phyloP scores from a whole-genome alignment of 2,329 filamentous ascomycete genomes.

The Aspergillus brunneoviolaceus region DNA sequence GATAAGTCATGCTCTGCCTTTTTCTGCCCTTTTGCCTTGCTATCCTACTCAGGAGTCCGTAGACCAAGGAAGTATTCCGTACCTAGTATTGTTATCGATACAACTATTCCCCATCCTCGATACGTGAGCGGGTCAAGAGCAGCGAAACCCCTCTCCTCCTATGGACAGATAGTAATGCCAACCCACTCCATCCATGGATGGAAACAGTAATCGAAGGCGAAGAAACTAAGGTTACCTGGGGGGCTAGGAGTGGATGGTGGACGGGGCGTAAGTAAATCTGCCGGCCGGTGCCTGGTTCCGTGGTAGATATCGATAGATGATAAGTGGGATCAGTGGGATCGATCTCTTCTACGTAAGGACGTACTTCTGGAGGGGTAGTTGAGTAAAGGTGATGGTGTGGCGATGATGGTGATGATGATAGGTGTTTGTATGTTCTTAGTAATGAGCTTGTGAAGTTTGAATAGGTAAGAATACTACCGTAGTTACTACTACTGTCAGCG shows the following conservation, averaged over 20 bases:
- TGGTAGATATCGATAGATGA: neutral
- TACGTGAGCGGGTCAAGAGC: constrained; percentile 4
- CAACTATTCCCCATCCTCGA: constrained; percentile 4
- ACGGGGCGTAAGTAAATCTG: constrained; percentile 3
- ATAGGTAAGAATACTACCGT: too few species aligned
- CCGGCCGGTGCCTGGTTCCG: neutral
- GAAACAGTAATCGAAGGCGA: constrained; percentile 7
- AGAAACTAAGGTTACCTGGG: neutral
- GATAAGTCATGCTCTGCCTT: neutral
- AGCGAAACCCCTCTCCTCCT: neutral
- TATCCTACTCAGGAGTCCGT: neutral
- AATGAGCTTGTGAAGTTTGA: too few species aligned
- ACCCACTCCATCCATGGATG: constrained; percentile 5
- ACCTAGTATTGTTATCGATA: neutral
- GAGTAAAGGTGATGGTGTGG: neutral
- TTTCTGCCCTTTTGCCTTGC: neutral
- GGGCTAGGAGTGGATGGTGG: neutral
- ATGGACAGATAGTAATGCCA: constrained; percentile 1
- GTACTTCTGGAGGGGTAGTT: neutral
- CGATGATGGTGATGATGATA: constrained; percentile 13
- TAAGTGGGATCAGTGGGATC: neutral
- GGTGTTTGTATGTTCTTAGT: neutral
- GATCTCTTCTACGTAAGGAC: neutral
- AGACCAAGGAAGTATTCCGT: neutral
- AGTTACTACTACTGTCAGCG: too few species aligned